These are phyloP conservation scores for Cucurbitaria berberidis DNA, from an alignment of 2,329 filamentous ascomycete species.

Conservation along the genomic window DNA sequence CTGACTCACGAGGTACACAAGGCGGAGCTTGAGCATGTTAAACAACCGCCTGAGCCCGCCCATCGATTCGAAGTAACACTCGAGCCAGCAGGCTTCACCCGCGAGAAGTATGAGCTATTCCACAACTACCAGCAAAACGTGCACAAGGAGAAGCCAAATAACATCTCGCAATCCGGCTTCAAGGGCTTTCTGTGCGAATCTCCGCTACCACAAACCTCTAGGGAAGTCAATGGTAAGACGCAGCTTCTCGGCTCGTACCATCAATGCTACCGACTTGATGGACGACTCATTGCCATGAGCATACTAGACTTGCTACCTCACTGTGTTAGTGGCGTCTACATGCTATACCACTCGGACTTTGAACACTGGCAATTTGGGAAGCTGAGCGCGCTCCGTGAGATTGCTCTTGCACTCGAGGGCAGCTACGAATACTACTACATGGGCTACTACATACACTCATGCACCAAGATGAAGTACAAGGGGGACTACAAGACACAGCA, in stretches of 20 bases:
- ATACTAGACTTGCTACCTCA: slow-evolving; percentile 79
- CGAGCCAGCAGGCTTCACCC: slow-evolving; percentile 72
- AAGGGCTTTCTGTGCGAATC: slow-evolving; percentile 76
- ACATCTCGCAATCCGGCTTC: slow-evolving; percentile 69
- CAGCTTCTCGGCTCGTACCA: slow-evolving; percentile 75
- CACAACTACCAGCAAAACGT: slow-evolving; percentile 77
- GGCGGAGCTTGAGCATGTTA: slow-evolving; percentile 63
- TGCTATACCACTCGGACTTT: slow-evolving; percentile 79
- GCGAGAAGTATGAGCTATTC: slow-evolving; percentile 76
- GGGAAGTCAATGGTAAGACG: slow-evolving; percentile 56
- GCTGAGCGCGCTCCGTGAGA: slow-evolving; percentile 75
- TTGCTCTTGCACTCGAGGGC: slow-evolving; percentile 70
- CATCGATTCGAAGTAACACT: slow-evolving; percentile 73
- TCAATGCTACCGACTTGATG: slow-evolving; percentile 81
- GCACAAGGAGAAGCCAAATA: slow-evolving; percentile 68
- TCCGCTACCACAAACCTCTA: slow-evolving; percentile 60
- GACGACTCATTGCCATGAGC: slow-evolving; percentile 74
- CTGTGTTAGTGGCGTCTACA: slow-evolving; percentile 82
- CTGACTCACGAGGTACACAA: slow-evolving; percentile 72
- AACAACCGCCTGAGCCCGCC: slow-evolving; percentile 66
- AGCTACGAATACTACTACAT: slow-evolving; percentile 81
- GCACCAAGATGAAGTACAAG: slow-evolving; percentile 85
- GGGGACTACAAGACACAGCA: slow-evolving; percentile 77
- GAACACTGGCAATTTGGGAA: slow-evolving; percentile 75
- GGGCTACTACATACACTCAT: slow-evolving; percentile 83